Evolutionary conservation across 1,284 basidiomycete species (phyloP).

Genomic region (Ustilago loliicola): DNA sequence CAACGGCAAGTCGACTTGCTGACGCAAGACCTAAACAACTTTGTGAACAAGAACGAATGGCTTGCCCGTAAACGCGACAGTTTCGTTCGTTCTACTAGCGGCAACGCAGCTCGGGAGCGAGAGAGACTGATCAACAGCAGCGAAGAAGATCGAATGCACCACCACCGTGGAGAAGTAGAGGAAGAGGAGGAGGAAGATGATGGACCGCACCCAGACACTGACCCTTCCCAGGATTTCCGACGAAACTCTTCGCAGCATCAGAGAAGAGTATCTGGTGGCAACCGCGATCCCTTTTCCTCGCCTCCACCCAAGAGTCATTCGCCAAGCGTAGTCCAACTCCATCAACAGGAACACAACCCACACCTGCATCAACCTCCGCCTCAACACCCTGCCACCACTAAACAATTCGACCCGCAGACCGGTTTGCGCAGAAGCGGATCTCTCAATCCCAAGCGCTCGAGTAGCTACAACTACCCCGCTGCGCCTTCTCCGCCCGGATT

Average conservation of each 20-base stretch:
- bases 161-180: conserved; percentile 4
- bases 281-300: conserved; percentile 32
- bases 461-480: conserved; percentile 32
- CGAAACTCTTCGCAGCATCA: conserved; percentile 13
- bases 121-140: conserved; percentile 19
- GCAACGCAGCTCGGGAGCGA: conserved; percentile 12
- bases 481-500: background rate
- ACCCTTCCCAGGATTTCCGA: conserved; percentile 15
- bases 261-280: background rate
- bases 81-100: conserved; percentile 25
- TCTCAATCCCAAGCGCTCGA: conserved; percentile 34
- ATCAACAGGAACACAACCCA: conserved; percentile 25
- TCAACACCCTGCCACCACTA: conserved; percentile 28
- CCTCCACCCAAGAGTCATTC: conserved; percentile 14
- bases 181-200: conserved; percentile 26
- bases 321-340: background rate
- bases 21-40: conserved; percentile 46
- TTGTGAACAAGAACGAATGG: conserved; percentile 62
- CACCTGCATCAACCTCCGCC: conserved; percentile 41
- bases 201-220: conserved; percentile 42
- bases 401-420: background rate
- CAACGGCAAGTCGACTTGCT: conserved; percentile 53
- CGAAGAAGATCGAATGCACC: background rate
- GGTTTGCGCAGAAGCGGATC: conserved; percentile 26
- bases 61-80: conserved; percentile 41